Conservation (phyloP, 257 asterid genomes). For the Cinchona pubescens region DNA sequence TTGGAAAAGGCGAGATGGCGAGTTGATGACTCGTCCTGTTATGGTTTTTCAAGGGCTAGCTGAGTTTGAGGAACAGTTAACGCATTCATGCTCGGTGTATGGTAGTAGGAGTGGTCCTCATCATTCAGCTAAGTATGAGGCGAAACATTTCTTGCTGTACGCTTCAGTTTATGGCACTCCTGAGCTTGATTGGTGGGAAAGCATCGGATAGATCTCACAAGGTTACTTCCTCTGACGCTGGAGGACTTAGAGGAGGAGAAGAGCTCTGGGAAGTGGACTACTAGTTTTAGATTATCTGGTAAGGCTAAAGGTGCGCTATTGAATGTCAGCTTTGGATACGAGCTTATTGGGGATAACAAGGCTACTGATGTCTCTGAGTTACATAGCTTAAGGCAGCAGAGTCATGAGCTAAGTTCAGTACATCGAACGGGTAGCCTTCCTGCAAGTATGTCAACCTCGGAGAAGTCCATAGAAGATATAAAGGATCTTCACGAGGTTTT, state of each 20-base stretch:
- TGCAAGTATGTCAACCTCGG: slow-evolving; percentile 37
- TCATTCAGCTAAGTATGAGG: slow-evolving; percentile 83
- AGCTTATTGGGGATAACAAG: slow-evolving; percentile 43
- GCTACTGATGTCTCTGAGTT: slow-evolving; percentile 32
- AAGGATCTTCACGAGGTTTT: slow-evolving; percentile 87
- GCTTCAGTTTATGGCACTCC: slow-evolving; percentile 65
- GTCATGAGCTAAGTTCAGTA: slow-evolving; percentile 32
- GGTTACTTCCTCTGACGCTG: slow-evolving; percentile 85
- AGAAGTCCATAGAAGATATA: slow-evolving; percentile 47
- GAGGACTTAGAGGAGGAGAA: slow-evolving; percentile 91
- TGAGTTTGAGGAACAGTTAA: slow-evolving; percentile 71
- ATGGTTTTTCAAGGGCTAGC: slow-evolving; percentile 63
- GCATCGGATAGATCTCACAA: slow-evolving; percentile 78
- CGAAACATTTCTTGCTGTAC: slow-evolving; percentile 73
- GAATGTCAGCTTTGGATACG: slow-evolving; percentile 79
- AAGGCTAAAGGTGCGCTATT: slow-evolving; percentile 74
- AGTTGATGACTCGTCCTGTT: slow-evolving; percentile 55
- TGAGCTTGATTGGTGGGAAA: slow-evolving; percentile 85
- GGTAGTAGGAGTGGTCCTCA: slow-evolving; percentile 81
- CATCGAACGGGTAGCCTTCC: slow-evolving; percentile 65
- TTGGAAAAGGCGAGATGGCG: slow-evolving; percentile 86
- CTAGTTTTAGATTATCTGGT: slow-evolving; percentile 84
- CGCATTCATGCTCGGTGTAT: slow-evolving; percentile 66
- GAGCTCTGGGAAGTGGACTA: slow-evolving; percentile 87
- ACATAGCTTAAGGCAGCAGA: slow-evolving; percentile 29